Conservation (phyloP, 768 basidiomycete genomes). For the Leccinum uliginosum region DNA sequence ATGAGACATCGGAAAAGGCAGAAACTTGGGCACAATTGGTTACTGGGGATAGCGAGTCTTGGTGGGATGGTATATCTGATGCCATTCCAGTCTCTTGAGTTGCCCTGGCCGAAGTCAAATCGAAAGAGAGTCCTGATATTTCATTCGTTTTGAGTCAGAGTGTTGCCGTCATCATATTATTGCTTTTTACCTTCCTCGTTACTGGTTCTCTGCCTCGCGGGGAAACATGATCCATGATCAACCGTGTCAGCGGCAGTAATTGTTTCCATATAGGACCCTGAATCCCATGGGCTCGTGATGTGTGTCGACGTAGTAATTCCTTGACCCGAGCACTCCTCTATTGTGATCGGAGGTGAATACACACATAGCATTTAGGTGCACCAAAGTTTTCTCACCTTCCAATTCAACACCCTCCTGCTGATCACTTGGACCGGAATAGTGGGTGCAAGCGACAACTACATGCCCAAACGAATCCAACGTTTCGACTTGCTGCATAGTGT, state of each 20-base stretch:
- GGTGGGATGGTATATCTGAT: neutral
- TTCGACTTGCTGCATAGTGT: conserved; percentile 20
- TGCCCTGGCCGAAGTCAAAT: conserved; percentile 8
- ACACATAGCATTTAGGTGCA: neutral
- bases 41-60: neutral
- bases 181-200: conserved; percentile 10
- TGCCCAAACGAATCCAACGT: neutral
- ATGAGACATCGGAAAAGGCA: conserved; percentile 14
- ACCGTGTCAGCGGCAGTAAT: neutral
- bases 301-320: neutral
- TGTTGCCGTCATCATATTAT: neutral
- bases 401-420: neutral
- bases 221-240: neutral
- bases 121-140: conserved; percentile 12
- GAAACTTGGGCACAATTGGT: conserved; percentile 9
- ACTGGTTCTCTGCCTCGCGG: neutral
- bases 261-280: neutral
- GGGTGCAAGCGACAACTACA: neutral
- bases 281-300: neutral
- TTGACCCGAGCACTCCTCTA: conserved; percentile 4
- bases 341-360: neutral
- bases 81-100: neutral
- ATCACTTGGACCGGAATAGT: neutral
- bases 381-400: conserved; percentile 8
- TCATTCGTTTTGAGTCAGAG: neutral